Evolutionary conservation across 345 rosid species (phyloP), one percentile per base, ranked within the genome.

Genomic region (Noccaea caerulescens): DNA sequence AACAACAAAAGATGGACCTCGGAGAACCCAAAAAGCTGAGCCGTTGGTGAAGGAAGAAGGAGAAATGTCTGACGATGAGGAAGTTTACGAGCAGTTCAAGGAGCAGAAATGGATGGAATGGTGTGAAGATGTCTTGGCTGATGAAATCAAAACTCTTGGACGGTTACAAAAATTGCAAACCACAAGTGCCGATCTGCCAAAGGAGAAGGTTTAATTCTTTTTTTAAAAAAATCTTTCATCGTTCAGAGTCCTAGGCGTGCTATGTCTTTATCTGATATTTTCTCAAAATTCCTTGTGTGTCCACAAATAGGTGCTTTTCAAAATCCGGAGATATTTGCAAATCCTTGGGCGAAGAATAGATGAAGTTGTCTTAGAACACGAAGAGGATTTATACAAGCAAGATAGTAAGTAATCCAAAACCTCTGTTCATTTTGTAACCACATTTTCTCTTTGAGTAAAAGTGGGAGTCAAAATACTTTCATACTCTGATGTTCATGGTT

Each of bases 51-150:
- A 95, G 79, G 99, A 95, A 83, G 99, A 95, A 83, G 99, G 99
- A 53, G 99, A 95, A 77, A 95, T 95, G 98, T 95, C 99, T 8
- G 99, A 87, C 80, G 80, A 88, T 34, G 99, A 88, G 73, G 98
- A 88, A 82, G 87, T 95, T 25, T 86, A 88, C 49, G 98, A 92
- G 80, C 99, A 95, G 77, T 95, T 95, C 55, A 95, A 87, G 88
- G 98, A 92, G 85, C 91, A 84, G 57, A 95, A 95, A 82, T 95
- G 99, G 99, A 95, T 83, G 96, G 99, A 95, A 80, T 95, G 99
- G 99, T 95, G 99, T 80, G 91, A 90, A 82, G 99, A 90, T 76
- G 96, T 89, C 47, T 86, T 95, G 97, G 82, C 68, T 45, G 84
- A 71, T 69, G 93, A 92, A 78, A 83, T 86, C 53, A 92, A 80